These are phyloP conservation scores for Helichrysum umbraculigerum DNA, from an alignment of 129 eudicot genomes.

Conservation along the genomic window DNA sequence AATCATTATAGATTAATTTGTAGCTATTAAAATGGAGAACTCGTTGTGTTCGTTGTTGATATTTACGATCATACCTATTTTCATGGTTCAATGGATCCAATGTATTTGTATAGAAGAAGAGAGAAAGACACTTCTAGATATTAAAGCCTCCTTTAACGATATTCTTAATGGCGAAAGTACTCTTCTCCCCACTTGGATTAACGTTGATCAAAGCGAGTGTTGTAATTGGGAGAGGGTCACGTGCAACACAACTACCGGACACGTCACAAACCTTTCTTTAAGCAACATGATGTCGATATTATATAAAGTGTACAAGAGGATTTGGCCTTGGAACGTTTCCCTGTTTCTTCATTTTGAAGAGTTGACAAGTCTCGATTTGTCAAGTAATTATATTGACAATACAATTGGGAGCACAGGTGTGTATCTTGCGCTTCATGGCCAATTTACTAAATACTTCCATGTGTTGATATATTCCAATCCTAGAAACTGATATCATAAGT, in stretches of 20 bases:
- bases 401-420: no score
- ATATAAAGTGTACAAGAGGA: background rate
- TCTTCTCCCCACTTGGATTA: slow-evolving; percentile 20
- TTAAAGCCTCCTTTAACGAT: slow-evolving; percentile 6
- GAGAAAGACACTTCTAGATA: slow-evolving; percentile 7
- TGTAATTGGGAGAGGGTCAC: slow-evolving; percentile 31
- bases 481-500: no score
- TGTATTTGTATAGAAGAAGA: slow-evolving; percentile 13
- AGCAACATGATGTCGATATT: background rate
- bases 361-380: slow-evolving; percentile 21
- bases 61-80: background rate
- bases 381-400: background rate
- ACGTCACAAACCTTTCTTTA: slow-evolving; percentile 13
- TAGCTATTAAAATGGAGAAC: background rate
- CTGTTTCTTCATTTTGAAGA: slow-evolving; percentile 7
- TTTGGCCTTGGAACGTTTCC: slow-evolving; percentile 17
- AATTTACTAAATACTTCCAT: no score
- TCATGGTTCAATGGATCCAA: background rate
- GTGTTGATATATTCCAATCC: no score
- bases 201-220: background rate
- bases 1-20: no score
- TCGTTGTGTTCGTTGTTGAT: background rate
- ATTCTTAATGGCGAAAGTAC: no score
- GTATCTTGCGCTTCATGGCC: no score
- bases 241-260: slow-evolving; percentile 10